These are phyloP conservation scores for Chaetomium sp. DNA, from an alignment of 2,329 filamentous ascomycete species.

Conservation along the genomic window DNA sequence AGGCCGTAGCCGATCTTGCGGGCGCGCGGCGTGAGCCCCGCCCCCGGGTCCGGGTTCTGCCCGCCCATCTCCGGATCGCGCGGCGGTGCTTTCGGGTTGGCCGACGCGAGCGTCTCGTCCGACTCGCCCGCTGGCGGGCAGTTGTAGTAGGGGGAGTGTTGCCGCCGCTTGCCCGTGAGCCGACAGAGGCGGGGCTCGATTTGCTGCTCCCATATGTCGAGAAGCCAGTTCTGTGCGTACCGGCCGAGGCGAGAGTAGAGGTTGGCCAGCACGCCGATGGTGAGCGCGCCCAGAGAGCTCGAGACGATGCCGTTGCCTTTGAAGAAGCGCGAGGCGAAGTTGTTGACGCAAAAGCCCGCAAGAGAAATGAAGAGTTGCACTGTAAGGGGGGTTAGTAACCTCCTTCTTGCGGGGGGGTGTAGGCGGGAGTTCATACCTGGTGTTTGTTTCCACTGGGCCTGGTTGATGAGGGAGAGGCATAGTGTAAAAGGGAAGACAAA, in stretches of 20 bases:
- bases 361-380: slow-evolving; percentile 75
- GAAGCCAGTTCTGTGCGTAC: slow-evolving; percentile 56
- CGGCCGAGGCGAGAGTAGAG: slow-evolving; percentile 71
- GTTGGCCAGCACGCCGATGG: slow-evolving; percentile 77
- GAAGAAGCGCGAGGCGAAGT: slow-evolving; percentile 69
- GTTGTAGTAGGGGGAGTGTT: slow-evolving; percentile 25
- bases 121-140: slow-evolving; percentile 20
- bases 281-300: slow-evolving; percentile 75
- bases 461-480: slow-evolving; percentile 63
- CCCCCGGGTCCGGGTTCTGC: slow-evolving; percentile 19
- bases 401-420: no score
- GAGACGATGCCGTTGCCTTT: slow-evolving; percentile 71
- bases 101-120: slow-evolving; percentile 20
- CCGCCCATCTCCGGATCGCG: slow-evolving; percentile 31
- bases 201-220: slow-evolving; percentile 56
- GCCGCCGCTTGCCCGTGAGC: slow-evolving; percentile 36
- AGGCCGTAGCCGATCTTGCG: slow-evolving; percentile 69
- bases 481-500: slow-evolving; percentile 71
- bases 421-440: slow-evolving; percentile 26
- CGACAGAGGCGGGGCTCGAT: slow-evolving; percentile 46
- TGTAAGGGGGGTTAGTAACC: slow-evolving; percentile 38
- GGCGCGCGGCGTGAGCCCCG: slow-evolving; percentile 37
- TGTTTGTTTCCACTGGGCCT: slow-evolving; percentile 68
- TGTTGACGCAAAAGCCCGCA: slow-evolving; percentile 74
- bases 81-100: slow-evolving; percentile 13